phyloP scores from a whole-genome alignment of 306 rosid species.

The Pyrus communis region DNA sequence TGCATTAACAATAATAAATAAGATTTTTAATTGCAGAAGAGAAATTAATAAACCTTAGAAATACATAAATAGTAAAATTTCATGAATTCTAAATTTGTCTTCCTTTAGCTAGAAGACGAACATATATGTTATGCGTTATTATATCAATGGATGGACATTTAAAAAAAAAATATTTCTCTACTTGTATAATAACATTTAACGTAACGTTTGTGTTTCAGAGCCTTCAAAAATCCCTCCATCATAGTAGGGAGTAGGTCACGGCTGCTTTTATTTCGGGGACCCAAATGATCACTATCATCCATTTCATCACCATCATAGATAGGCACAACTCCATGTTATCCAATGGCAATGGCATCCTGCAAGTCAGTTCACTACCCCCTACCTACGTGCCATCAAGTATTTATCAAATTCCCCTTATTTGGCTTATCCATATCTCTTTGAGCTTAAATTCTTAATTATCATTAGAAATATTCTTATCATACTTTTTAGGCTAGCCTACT shows the following conservation, averaged over 20 bases:
- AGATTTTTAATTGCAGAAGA: not conserved
- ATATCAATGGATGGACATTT: too few relatives aligned
- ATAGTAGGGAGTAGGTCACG: not conserved
- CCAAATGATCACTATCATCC: conserved; percentile 15
- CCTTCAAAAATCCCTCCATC: too few relatives aligned
- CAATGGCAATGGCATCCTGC: not conserved
- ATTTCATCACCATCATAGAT: conserved; percentile 8
- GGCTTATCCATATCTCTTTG: not conserved
- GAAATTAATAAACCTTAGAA: not conserved
- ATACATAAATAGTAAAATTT: too few relatives aligned
- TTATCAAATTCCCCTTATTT: not conserved
- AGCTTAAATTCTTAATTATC: not conserved
- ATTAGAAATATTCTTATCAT: not conserved
- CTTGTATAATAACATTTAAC: too few relatives aligned
- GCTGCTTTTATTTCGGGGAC: conserved; percentile 13
- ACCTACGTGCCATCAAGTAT: not conserved
- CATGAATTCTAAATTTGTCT: not conserved
- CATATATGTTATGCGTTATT: too few relatives aligned
- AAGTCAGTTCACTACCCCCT: not conserved
- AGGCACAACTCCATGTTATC: conserved; percentile 10
- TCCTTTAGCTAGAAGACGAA: too few relatives aligned
- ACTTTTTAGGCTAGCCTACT: too few relatives aligned
- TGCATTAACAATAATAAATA: not conserved
- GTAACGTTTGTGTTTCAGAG: accelerated
- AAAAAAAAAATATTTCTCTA: too few relatives aligned